Conservation (phyloP, 305 asterid species). For the Ilex paraguariensis region DNA sequence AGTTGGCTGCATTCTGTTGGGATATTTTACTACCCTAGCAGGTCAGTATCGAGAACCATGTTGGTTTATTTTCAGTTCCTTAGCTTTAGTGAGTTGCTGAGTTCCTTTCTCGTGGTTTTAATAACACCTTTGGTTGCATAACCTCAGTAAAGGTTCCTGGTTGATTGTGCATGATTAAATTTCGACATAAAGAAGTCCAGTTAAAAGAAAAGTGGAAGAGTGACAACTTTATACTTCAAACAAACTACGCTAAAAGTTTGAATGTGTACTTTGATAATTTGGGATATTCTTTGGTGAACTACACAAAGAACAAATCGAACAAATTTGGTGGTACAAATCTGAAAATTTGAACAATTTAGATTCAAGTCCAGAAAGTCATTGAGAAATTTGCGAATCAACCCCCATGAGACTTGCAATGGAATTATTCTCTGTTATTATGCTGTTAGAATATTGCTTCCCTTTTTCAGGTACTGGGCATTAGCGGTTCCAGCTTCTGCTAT, state of each 20-base stretch:
- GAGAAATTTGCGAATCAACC: not conserved
- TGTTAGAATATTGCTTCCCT: not conserved
- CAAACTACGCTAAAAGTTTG: no score
- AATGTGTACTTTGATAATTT: no score
- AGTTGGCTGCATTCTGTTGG: slow-evolving; percentile 78
- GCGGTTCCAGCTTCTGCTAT: slow-evolving; percentile 68
- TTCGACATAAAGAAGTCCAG: not conserved
- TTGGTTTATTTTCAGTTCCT: slow-evolving; percentile 12
- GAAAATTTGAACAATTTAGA: no score
- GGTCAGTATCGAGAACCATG: slow-evolving; percentile 34
- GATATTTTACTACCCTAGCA: slow-evolving; percentile 90
- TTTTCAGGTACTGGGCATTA: slow-evolving; percentile 88
- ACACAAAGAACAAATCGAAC: no score
- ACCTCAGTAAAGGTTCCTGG: not conserved
- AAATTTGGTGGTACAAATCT: not conserved
- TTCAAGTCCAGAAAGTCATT: not conserved
- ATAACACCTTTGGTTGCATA: no score
- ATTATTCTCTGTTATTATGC: no score
- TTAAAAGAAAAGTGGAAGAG: not conserved
- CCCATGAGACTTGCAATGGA: not conserved
- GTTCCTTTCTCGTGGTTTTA: not conserved
- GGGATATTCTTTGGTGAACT: no score
- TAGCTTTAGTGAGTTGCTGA: not conserved
- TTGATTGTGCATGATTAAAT: not conserved
- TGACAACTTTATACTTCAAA: no score